Conservation (phyloP, 345 rosid species). For the Brassica nigra region DNA sequence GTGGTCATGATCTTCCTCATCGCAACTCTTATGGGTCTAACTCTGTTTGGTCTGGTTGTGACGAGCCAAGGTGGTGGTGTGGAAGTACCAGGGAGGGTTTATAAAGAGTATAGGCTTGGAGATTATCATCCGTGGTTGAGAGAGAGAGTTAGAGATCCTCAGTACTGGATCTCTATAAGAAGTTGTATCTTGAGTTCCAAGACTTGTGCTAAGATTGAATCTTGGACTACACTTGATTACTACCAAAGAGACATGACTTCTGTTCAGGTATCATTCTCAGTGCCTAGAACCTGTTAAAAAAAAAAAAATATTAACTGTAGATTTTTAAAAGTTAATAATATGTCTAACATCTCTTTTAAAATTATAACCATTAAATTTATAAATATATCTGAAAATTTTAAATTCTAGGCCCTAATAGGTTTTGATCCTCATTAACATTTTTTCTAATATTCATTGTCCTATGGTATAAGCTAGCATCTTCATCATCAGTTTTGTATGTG, state of each 20-base stretch:
- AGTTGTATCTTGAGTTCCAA: constrained; percentile 75
- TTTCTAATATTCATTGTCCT: neutral
- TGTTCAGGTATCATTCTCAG: constrained; percentile 56
- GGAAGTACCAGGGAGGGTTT: constrained; percentile 64
- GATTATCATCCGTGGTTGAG: constrained; percentile 88
- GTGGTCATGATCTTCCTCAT: constrained; percentile 82
- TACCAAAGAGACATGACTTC: constrained; percentile 61
- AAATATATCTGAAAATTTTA: no score
- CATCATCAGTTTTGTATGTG: neutral
- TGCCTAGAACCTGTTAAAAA: neutral
- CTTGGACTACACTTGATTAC: constrained; percentile 92
- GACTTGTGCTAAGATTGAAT: constrained; percentile 61
- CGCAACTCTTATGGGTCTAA: constrained; percentile 66
- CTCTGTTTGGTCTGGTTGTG: constrained; percentile 78
- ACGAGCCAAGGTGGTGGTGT: constrained; percentile 81
- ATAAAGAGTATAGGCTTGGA: constrained; percentile 70
- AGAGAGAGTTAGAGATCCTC: constrained; percentile 58
- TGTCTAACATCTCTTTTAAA: no score
- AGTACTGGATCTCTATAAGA: constrained; percentile 69
- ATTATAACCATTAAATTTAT: neutral
- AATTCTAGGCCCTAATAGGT: no score
- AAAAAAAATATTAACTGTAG: neutral
- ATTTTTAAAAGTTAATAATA: neutral
- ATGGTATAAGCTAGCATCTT: neutral
- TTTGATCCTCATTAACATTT: neutral